Evolutionary conservation across 108 stramenopile species (phyloP), one percentile per base, ranked within the genome.

Genomic region (Skeletonema marinoi): DNA sequence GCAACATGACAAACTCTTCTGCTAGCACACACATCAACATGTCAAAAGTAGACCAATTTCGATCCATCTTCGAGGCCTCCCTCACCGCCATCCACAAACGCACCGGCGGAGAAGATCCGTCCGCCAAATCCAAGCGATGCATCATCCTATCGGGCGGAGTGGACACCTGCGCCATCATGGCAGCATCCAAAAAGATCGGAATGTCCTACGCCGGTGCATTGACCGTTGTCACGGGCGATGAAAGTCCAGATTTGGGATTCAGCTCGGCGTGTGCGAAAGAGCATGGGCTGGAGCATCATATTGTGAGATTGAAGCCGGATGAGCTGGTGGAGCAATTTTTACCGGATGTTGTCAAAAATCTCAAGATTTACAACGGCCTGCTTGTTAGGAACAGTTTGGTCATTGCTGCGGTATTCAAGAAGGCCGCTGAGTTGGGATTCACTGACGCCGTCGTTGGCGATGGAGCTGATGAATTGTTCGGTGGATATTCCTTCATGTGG

Each of bases 401-500:
- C 1, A 80, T 87, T 32, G 77, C 86, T 0, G 84, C 81, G 17
- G 88, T 81, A 6, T 82, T 89, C 38, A 62, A 74, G 41, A 63
- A 78, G 60, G 88, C 88, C 6, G 6, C 21, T 1, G 58, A 71
- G 21, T 44, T 71, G 41, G 86, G 86, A 42, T 68, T 83, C 13
- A 71, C 51, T 4, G 59, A 89, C 56, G 86, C 80, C 2, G 29
- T 89, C 11, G 82, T 82, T 30, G 88, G 87, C 3, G 87, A 89
- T 69, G 89, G 79, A 4, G 81, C 89, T 3, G 87, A 89, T 60
- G 89, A 89, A 73, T 69, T 89, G n/a, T 76, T 89, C 56, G 87
- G 87, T 10, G 89, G 89, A 1, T 89, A 87, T 77, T 77, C 78
- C 31, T 89, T 89, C 77, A 85, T 80, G 69, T 86, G 85, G 83